Base-by-base conservation (phyloP, 768 basidiomycete genomes). In the Leucocoprinus leucothites region DNA sequence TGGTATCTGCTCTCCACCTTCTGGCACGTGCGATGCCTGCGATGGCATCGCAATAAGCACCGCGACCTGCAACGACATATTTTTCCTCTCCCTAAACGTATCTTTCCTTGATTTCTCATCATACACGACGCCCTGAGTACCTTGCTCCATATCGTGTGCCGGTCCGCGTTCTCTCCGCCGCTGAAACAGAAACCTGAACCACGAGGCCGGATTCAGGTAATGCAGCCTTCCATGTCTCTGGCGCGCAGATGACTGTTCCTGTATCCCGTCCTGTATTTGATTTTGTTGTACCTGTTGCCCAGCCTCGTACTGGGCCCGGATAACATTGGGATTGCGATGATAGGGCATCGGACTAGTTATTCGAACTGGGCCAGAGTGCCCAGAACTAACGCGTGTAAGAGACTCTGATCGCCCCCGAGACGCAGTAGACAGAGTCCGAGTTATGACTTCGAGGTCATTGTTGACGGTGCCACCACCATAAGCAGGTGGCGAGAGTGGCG, bases 1-100 rank as follows among this genome's bases (percentile, higher is more conserved):
- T 8, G 68, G 63, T 9, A 61, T 51, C 16, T 51, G 34, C 3
- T 40, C 59, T 51, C 46, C 51, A 9, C 57, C 18, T 50, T 25
- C 22, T 19, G 49, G 36, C 16, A 35, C 2, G 24, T 28, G 45
- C 40, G 36, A 43, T 26, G 28, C 2, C 21, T 49, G 63, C 7
- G 64, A 63, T 6, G 81, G 81, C 79, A 82, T 81, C 11, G 65
- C 67, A 38, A 82, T 71, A 67, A 82, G 64, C 34, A 81, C 70
- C 0, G 71, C 72, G 18, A 82, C 64, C 46, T 77, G 70, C 16
- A 71, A 22, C 6, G 25, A n/a, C 36, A 41, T 28, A 16, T 47
- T 34, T 42, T 18, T 53, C 50, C 8, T 28, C 36, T 34, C 48
- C 7, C 36, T 40, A 3, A 31, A n/a, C 34, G 5, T 18, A 19